phyloP scores from a whole-genome alignment of 345 rosid genomes.

The Euphorbia lathyris region DNA sequence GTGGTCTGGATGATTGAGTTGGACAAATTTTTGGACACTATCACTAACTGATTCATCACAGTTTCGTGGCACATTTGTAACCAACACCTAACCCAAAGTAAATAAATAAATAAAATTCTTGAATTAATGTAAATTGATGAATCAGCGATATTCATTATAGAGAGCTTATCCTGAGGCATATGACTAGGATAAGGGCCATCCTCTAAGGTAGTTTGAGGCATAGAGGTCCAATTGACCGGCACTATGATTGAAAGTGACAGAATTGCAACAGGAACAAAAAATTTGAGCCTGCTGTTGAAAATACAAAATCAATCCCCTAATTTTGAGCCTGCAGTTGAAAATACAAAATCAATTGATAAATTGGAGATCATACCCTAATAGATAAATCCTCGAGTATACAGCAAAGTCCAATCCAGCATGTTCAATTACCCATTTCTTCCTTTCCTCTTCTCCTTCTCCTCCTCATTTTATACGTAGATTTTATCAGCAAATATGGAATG shows the following conservation, averaged over 20 bases:
- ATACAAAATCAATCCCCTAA: too few species aligned
- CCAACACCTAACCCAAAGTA: constrained; percentile 76
- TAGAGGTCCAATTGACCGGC: constrained; percentile 95
- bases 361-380: constrained; percentile 64
- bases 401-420: constrained; percentile 94
- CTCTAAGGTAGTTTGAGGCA: constrained; percentile 59
- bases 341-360: background rate
- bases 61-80: constrained; percentile 84
- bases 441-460: too few species aligned
- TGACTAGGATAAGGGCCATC: constrained; percentile 43
- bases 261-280: constrained; percentile 71
- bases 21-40: constrained; percentile 80
- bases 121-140: too few species aligned
- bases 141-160: constrained; percentile 87
- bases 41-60: too few species aligned
- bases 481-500: too few species aligned
- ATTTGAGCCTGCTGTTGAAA: too few species aligned
- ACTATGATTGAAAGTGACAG: constrained; percentile 67
- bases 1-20: constrained; percentile 83
- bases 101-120: too few species aligned
- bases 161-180: constrained; percentile 75
- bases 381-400: constrained; percentile 78
- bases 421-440: too few species aligned
- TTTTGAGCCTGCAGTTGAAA: constrained; percentile 73
- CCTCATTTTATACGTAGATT: too few species aligned